Conservation (phyloP, 768 basidiomycete genomes). For the Kwoniella newhampshirensis region DNA sequence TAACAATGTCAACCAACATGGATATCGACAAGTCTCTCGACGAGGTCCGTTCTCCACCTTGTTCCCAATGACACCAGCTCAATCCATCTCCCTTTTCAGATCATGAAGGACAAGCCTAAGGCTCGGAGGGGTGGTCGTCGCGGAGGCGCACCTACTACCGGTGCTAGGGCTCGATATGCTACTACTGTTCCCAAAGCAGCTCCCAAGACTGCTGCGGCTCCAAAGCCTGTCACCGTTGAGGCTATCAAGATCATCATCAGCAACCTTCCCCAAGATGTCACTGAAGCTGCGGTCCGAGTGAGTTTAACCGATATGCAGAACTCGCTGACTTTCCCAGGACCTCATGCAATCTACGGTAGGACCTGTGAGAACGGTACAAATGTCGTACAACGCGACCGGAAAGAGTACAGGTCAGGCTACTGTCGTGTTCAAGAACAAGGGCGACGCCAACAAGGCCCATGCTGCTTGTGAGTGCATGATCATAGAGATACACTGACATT, state of each 20-base stretch:
- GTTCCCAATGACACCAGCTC: neutral
- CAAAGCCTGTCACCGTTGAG: conserved; percentile 38
- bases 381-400: conserved; percentile 80
- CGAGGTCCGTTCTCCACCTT: conserved; percentile 36
- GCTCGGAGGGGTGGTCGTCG: conserved; percentile 32
- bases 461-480: conserved; percentile 61
- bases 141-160: conserved; percentile 39
- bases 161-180: conserved; percentile 50
- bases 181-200: conserved; percentile 52
- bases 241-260: conserved; percentile 94
- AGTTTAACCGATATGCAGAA: conserved; percentile 37
- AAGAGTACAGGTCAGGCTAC: conserved; percentile 88
- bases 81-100: conserved; percentile 22
- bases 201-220: conserved; percentile 20
- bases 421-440: conserved; percentile 78
- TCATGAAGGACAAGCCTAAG: conserved; percentile 46
- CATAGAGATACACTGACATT: neutral
- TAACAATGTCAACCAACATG: conserved; percentile 28
- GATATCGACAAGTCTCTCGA: conserved; percentile 53
- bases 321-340: conserved; percentile 62
- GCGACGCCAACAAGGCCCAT: conserved; percentile 88
- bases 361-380: conserved; percentile 74
- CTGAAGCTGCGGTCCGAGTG: conserved; percentile 90
- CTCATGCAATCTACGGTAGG: conserved; percentile 89
- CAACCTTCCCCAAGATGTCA: conserved; percentile 89